Percentiles rank a stretch among this genome's conserved stretches.
These are phyloP conservation scores for Metarhizium sp. DNA, from an alignment of 2,329 filamentous ascomycete genomes.

Conservation along the genomic window DNA sequence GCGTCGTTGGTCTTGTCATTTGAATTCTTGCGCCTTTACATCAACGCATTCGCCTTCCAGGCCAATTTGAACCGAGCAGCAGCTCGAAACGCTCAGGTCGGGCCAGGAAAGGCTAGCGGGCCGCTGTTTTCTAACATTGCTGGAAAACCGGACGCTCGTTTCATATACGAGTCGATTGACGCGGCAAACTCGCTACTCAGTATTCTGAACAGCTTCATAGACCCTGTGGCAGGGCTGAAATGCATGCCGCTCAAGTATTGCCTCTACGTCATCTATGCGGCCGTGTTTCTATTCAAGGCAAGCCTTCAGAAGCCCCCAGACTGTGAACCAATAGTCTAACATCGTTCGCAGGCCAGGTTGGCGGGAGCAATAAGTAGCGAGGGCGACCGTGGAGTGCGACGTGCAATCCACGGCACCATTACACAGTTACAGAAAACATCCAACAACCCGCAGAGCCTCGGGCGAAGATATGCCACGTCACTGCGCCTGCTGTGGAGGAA, in stretches of 20 bases:
- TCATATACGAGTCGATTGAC: slow-evolving; percentile 58
- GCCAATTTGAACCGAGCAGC: slow-evolving; percentile 49
- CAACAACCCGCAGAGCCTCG: slow-evolving; percentile 47
- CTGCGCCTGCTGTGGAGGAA: slow-evolving; percentile 51
- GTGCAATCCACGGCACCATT: slow-evolving; percentile 48
- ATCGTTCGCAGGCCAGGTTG: slow-evolving; percentile 34
- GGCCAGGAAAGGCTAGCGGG: slow-evolving; percentile 24
- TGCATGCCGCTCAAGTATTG: slow-evolving; percentile 58
- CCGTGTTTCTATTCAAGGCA: slow-evolving; percentile 57
- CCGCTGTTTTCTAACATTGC: slow-evolving; percentile 44
- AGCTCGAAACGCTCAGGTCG: slow-evolving; percentile 20
- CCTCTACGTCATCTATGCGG: slow-evolving; percentile 52
- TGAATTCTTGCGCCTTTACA: slow-evolving; percentile 64
- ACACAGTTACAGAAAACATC: slow-evolving; percentile 50
- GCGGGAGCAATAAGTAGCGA: slow-evolving; percentile 48
- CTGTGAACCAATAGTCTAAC: neutral
- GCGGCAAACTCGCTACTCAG: slow-evolving; percentile 52
- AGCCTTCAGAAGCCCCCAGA: neutral
- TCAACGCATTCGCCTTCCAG: slow-evolving; percentile 68
- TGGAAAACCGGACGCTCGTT: slow-evolving; percentile 52
- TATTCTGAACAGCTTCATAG: slow-evolving; percentile 49
- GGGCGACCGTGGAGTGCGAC: slow-evolving; percentile 45
- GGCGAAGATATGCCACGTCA: slow-evolving; percentile 50
- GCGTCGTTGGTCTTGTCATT: slow-evolving; percentile 60
- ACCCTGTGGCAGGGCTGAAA: slow-evolving; percentile 47